Evolutionary conservation across 1,284 basidiomycete species (phyloP).

Genomic region (Vanrija humicola): DNA sequence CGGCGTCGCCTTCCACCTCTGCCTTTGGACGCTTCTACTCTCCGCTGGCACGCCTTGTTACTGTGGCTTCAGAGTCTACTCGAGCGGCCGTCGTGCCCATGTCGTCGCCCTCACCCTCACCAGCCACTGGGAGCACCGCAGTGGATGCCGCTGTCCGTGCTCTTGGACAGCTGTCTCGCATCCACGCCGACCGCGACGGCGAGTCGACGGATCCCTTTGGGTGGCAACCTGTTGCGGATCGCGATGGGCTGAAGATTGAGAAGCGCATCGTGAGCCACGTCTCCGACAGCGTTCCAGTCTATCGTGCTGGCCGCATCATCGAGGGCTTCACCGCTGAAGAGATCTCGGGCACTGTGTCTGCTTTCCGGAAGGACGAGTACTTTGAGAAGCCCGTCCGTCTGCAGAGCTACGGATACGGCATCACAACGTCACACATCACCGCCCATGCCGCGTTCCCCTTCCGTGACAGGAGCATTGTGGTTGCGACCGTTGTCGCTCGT

Average conservation of each 20-base stretch:
- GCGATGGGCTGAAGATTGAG: constrained; percentile 69
- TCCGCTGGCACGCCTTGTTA: constrained; percentile 67
- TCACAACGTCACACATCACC: constrained; percentile 53
- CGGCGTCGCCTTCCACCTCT: not conserved
- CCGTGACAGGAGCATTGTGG: constrained; percentile 78
- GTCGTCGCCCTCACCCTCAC: constrained; percentile 32
- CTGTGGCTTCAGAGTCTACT: constrained; percentile 61
- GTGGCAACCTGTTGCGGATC: constrained; percentile 78
- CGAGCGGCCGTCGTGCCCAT: constrained; percentile 42
- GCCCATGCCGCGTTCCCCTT: constrained; percentile 81
- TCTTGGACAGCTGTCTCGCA: constrained; percentile 69
- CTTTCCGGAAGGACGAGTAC: constrained; percentile 44
- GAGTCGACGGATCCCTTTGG: constrained; percentile 55
- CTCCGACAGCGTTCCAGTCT: constrained; percentile 76
- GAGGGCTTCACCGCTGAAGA: constrained; percentile 94
- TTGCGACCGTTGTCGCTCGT: constrained; percentile 71
- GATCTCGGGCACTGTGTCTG: constrained; percentile 65
- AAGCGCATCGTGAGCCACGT: constrained; percentile 71
- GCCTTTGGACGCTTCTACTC: constrained; percentile 21
- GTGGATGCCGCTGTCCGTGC: constrained; percentile 77
- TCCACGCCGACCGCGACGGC: constrained; percentile 60
- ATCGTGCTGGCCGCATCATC: constrained; percentile 86
- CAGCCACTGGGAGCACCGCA: constrained; percentile 49
- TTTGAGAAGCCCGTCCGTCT: constrained; percentile 63
- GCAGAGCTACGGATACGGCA: constrained; percentile 75